phyloP scores from a whole-genome alignment of 2,329 filamentous ascomycete species.

The Arthrobotrys sinensis region DNA sequence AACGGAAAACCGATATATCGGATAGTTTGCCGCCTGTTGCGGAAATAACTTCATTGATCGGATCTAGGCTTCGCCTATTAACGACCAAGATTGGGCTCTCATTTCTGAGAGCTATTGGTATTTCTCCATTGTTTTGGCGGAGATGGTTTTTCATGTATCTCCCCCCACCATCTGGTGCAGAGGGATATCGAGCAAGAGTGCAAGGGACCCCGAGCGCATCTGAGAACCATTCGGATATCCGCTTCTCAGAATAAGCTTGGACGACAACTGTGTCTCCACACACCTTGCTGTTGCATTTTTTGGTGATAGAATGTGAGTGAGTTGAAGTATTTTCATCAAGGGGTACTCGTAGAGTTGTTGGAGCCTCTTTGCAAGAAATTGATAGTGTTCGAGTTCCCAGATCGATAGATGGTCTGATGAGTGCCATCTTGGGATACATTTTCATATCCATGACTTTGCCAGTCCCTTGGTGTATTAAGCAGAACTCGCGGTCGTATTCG shows the following conservation, averaged over 20 bases:
- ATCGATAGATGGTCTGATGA: slow-evolving; percentile 83
- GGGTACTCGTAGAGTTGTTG: slow-evolving; percentile 54
- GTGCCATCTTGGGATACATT: slow-evolving; percentile 79
- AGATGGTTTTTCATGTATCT: slow-evolving; percentile 82
- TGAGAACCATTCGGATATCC: slow-evolving; percentile 84
- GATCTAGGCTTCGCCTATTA: slow-evolving; percentile 82
- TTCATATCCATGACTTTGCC: slow-evolving; percentile 90
- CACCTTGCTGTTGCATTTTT: slow-evolving; percentile 70
- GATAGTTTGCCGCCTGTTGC: slow-evolving; percentile 76
- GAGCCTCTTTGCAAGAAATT: slow-evolving; percentile 70
- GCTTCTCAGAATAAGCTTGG: slow-evolving; percentile 77
- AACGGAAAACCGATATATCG: slow-evolving; percentile 83
- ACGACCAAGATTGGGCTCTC: slow-evolving; percentile 93
- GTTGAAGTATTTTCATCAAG: slow-evolving; percentile 66
- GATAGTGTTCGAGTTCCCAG: slow-evolving; percentile 77
- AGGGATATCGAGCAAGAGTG: slow-evolving; percentile 85
- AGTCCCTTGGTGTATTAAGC: slow-evolving; percentile 87
- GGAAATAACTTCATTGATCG: slow-evolving; percentile 81
- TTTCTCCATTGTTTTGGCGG: slow-evolving; percentile 68
- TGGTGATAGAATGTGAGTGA: slow-evolving; percentile 65
- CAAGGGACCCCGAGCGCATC: slow-evolving; percentile 82
- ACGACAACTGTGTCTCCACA: slow-evolving; percentile 85
- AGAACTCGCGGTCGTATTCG: slow-evolving; percentile 97
- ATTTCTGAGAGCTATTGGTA: slow-evolving; percentile 85
- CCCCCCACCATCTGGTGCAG: slow-evolving; percentile 74